Evolutionary conservation across 1,139 yeast species (phyloP), one percentile per base, ranked within the genome.

Genomic region (Debaryomyces udenii): DNA sequence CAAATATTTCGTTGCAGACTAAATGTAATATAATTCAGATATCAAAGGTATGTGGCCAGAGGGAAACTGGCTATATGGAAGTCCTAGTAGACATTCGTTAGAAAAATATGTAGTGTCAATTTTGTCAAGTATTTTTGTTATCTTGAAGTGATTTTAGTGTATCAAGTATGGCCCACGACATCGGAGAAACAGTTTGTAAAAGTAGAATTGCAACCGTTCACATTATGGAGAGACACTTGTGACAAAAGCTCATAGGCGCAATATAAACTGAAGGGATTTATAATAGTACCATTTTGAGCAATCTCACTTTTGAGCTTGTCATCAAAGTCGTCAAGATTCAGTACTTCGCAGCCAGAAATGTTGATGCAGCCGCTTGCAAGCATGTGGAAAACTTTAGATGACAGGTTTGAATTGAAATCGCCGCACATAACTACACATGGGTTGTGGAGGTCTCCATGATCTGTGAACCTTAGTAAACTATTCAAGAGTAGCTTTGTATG

Each of bases 131-230:
- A 61, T 42, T 30, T 46, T 45, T n/a, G 41, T 34, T 2, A 55
- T 52, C 18, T 43, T 40, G 31, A 58, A 52, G 23, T 48, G 50
- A 48, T 62, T 57, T 13, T 62, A 43, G 74, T 74, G 47, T 65
- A 75, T 81, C 83, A 79, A n/a, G 80, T 74, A 52, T 80, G 81
- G 51, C 80, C 85, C 39, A 80, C 75, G 2, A 78, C 70, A 9
- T 75, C 79, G 35, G 74, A 70, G 39, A 75, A 60, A 42, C 73
- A 68, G 6, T 68, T 68, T 0, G 83, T 75, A 50, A 68, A 78
- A 37, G 81, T 76, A 1, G 84, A 74, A 68, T 6, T 60, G 62
- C 42, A 77, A 70, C 15, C 27, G 22, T 9, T n/a, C 17, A 9
- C 43, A 3, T 46, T 37, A 10, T 45, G 37, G 3, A 7, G 28